Evolutionary conservation across 2,329 filamentous ascomycete species (phyloP).

Genomic region (Trichocomaceae sp.): DNA sequence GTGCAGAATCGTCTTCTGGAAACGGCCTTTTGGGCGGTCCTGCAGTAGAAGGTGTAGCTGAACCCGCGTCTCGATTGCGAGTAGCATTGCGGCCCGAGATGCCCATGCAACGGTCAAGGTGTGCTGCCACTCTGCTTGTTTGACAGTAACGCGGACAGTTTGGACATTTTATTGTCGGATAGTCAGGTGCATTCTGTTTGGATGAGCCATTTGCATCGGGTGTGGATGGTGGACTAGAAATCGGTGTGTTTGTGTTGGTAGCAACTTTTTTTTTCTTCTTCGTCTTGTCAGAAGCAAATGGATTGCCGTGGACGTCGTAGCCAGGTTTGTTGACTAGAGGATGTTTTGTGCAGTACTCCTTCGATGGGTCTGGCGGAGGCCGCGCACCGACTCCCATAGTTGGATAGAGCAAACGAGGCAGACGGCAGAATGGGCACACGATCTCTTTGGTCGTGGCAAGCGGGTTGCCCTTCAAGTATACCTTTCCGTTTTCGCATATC

Average conservation of each 20-base stretch:
- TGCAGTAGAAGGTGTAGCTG: conserved; percentile 15
- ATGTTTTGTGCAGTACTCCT: conserved; percentile 54
- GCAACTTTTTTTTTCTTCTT: conserved; percentile 31
- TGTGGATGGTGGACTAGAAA: conserved; percentile 29
- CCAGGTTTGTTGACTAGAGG: conserved; percentile 53
- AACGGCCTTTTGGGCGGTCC: conserved; percentile 31
- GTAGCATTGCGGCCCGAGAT: conserved; percentile 48
- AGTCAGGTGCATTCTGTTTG: conserved; percentile 26
- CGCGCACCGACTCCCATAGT: conserved; percentile 46
- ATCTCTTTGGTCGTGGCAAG: conserved; percentile 54
- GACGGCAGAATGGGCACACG: conserved; percentile 54
- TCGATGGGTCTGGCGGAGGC: conserved; percentile 43
- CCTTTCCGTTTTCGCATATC: conserved; percentile 47
- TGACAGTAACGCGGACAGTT: conserved; percentile 56
- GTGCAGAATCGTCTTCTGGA: conserved; percentile 37
- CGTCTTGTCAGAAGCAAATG: conserved; percentile 38
- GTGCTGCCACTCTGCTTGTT: conserved; percentile 55
- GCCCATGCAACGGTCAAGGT: conserved; percentile 56
- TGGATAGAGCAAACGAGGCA: conserved; percentile 54
- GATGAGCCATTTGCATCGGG: conserved; percentile 25
- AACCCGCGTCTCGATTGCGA: conserved; percentile 35
- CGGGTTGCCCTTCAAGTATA: conserved; percentile 52
- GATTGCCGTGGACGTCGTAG: conserved; percentile 56
- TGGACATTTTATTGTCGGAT: conserved; percentile 48
- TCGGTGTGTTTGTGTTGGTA: conserved; percentile 27